Base-by-base conservation (phyloP, 345 rosid species). In the Schrenkiella parvula region DNA sequence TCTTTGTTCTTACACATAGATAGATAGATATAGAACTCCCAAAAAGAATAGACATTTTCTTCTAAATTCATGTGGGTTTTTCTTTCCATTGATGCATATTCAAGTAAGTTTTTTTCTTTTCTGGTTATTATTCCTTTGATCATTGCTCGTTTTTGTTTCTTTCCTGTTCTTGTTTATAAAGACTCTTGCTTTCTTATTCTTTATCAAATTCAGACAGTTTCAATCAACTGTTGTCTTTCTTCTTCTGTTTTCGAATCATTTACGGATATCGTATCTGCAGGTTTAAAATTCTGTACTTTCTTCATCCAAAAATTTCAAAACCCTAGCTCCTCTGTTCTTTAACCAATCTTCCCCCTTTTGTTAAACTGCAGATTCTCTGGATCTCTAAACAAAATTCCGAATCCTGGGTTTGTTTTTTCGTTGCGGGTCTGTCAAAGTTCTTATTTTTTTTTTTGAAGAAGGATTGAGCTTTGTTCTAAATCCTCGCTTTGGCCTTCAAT, bases 101-200 rank as follows among this genome's bases (percentile, higher is more conserved):
- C 85, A 82, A 68, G 74, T 75, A 76, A 83, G 86, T 81, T 73
- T 58, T 2, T 48, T 14, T 66, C 2, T 82, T 71, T 59, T 48
- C 4, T 52, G 57, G 29, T 57, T 37, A 63, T 58, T 48, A 42
- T 25, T 72, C n/a, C 5, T 64, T 46, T 58, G 29, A 44, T 72
- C 43, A 41, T 57, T 32, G 38, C 22, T 42, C 11, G 0, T 34
- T 52, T 57, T 60, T 28, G 23, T 41, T 50, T 60, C 31, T 61
- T 71, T 71, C 53, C 15, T 60, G 32, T 60, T 70, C 48, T 43
- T 26, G 42, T 31, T 46, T 28, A 63, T 43, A 41, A 14, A 39
- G 32, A 60, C 12, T 3, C 6, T 25, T 60, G 18, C 50, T 23
- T n/a, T 60, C 18, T 58, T 22, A 1, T 37, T 59, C 47, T 54